Evolutionary conservation across 768 basidiomycete species (phyloP).

Genomic region (Serendipita sp.): DNA sequence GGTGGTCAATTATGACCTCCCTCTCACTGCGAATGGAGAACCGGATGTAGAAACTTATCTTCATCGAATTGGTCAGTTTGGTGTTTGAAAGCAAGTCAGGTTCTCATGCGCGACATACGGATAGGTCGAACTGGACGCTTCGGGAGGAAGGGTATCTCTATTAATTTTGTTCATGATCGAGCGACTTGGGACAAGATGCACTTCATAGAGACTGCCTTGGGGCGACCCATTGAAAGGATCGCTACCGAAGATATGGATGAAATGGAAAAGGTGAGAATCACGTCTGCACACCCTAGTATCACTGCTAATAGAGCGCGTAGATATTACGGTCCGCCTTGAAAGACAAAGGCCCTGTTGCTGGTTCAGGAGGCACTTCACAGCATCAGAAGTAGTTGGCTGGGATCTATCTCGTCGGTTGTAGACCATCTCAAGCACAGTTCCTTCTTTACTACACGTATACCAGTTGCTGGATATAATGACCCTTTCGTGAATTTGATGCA

Average conservation of each 20-base stretch:
- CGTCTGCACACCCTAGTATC: constrained; percentile 10
- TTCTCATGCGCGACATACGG: neutral
- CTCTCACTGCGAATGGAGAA: constrained; percentile 58
- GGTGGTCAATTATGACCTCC: constrained; percentile 99
- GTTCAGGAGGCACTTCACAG: neutral
- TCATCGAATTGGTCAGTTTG: constrained; percentile 75
- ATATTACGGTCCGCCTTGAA: constrained; percentile 1
- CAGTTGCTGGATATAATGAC: neutral
- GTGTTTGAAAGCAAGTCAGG: neutral
- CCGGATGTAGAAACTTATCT: constrained; percentile 97
- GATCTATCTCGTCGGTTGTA: neutral
- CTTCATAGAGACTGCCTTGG: constrained; percentile 65
- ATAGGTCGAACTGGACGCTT: constrained; percentile 97
- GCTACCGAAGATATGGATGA: constrained; percentile 81
- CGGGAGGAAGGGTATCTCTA: constrained; percentile 90
- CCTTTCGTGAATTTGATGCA: neutral
- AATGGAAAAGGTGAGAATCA: constrained; percentile 68
- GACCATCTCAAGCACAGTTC: neutral
- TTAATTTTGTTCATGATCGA: constrained; percentile 92
- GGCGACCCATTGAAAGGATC: constrained; percentile 67
- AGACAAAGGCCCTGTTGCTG: neutral
- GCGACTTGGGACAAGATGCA: constrained; percentile 82
- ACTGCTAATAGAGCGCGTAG: neutral
- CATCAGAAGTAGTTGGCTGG: neutral
- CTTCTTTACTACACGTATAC: neutral